Evolutionary conservation across 371 early-diverging fungal species (phyloP).

Genomic region (Homolaphlyctis polyrhiza): DNA sequence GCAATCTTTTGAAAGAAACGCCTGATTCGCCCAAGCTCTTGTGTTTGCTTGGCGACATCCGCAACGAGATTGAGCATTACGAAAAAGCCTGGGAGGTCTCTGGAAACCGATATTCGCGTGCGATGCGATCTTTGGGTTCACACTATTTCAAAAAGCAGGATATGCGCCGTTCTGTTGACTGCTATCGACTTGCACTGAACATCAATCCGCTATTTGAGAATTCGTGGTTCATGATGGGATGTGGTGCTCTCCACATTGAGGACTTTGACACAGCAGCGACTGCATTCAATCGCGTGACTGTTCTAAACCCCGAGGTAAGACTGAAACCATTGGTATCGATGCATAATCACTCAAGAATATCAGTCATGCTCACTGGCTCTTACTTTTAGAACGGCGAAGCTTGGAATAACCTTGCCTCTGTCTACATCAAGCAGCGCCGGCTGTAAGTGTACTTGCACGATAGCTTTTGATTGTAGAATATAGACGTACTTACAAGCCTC

Average conservation of each 20-base stretch:
- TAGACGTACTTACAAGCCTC: neutral
- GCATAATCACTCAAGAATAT: no score
- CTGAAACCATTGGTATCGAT: no score
- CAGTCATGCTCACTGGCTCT: neutral
- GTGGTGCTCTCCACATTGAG: slow-evolving; percentile 79
- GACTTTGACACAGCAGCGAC: slow-evolving; percentile 69
- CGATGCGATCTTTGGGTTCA: slow-evolving; percentile 88
- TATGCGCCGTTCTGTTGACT: slow-evolving; percentile 26
- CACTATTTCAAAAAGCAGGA: slow-evolving; percentile 65
- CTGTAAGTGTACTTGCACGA: slow-evolving; percentile 31
- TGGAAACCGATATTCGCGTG: slow-evolving; percentile 72
- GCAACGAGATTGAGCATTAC: slow-evolving; percentile 71
- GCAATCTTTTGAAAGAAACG: slow-evolving; percentile 50
- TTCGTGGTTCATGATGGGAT: slow-evolving; percentile 94
- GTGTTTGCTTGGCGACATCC: slow-evolving; percentile 87
- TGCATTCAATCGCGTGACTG: slow-evolving; percentile 74
- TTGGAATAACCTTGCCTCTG: slow-evolving; percentile 92
- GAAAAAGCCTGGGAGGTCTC: slow-evolving; percentile 86
- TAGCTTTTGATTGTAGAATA: no score
- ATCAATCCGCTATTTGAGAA: slow-evolving; percentile 93
- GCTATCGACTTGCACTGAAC: slow-evolving; percentile 59
- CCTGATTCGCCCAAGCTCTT: slow-evolving; percentile 77
- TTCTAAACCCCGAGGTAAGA: slow-evolving; percentile 59
- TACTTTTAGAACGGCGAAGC: slow-evolving; percentile 76
- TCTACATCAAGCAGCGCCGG: slow-evolving; percentile 60